Base-by-base conservation (phyloP, 768 basidiomycete species). In the Russula griseocarnosa region DNA sequence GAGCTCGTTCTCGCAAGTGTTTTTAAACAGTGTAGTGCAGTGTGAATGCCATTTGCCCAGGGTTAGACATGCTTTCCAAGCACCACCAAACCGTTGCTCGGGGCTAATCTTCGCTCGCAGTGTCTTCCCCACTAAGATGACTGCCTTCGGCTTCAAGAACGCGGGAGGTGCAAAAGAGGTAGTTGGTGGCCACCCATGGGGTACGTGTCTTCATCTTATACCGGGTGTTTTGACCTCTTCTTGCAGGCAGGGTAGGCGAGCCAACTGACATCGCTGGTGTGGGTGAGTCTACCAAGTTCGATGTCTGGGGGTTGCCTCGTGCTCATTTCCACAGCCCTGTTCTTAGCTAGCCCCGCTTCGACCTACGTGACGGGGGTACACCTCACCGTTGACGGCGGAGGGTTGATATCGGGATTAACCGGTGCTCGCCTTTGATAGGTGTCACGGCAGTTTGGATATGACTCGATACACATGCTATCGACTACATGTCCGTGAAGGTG, bases 81-180 rank as follows among this genome's bases (percentile, higher is more conserved):
- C 20, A 18, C 14, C 46, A 3, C 18, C 51, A 3, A 24, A 6
- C 34, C 26, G 38, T 40, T 26, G 13, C 36, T 46, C 11, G 3
- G 11, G 16, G 32, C 26, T 55, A 32, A 56, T 28, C 8, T 52
- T 10, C 42, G 14, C 46, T 26, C 38, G 5, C 66, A 87, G 87
- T 1, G 75, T 91, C 14, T 94, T 90, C 76, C 89, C 88, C 0
- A 88, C 87, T 52, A 91, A 87, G 76, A 92, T 94, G 90, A 92
- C 91, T 1, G 83, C 87, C 0, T 90, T 78, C 55, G 87, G 84
- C 3, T 75, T 90, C 67, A 82, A 83, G 68, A 78, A 71, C 2
- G 74, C 74, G 3, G 86, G 87, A 8, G 82, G 82, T 62, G 80
- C 52, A 9, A 51, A 82, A 26, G 74, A 69, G 9, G 80, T 89